phyloP scores from a whole-genome alignment of 1,139 yeast genomes.

The Debaryomyces fabryi region DNA sequence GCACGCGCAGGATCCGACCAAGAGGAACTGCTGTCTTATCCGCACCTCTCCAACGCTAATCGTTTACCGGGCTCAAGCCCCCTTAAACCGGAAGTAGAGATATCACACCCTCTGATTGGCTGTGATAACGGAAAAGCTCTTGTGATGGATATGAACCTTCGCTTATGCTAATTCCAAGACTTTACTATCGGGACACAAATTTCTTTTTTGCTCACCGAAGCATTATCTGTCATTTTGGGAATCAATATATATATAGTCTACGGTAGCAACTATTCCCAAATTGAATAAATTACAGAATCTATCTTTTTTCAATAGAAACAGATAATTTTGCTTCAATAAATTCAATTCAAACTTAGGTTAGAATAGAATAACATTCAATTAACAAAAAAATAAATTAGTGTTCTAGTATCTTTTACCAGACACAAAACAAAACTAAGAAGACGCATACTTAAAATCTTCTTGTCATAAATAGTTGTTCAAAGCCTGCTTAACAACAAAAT shows the following conservation, averaged over 20 bases:
- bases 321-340: slow-evolving; percentile 2
- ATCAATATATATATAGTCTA: not conserved
- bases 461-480: not conserved
- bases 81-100: not conserved
- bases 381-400: not conserved
- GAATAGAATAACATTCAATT: slow-evolving; percentile 1
- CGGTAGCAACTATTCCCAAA: slow-evolving; percentile 2
- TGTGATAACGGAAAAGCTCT: slow-evolving; percentile 1
- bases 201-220: slow-evolving; percentile 3
- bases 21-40: not conserved
- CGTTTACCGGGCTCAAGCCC: slow-evolving; percentile 5
- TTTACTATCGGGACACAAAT: not conserved
- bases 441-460: slow-evolving; percentile 1
- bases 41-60: slow-evolving; percentile 7
- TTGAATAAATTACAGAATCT: slow-evolving; percentile 1
- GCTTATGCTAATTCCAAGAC: not conserved
- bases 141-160: slow-evolving; percentile 4
- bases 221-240: slow-evolving; percentile 5
- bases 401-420: not conserved
- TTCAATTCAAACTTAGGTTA: slow-evolving; percentile 1
- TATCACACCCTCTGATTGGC: not conserved
- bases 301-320: not conserved
- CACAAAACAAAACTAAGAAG: not conserved
- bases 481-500: not conserved
- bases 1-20: slow-evolving; percentile 2